phyloP scores from a whole-genome alignment of 2,329 filamentous ascomycete species.

The Epichloe typhina region DNA sequence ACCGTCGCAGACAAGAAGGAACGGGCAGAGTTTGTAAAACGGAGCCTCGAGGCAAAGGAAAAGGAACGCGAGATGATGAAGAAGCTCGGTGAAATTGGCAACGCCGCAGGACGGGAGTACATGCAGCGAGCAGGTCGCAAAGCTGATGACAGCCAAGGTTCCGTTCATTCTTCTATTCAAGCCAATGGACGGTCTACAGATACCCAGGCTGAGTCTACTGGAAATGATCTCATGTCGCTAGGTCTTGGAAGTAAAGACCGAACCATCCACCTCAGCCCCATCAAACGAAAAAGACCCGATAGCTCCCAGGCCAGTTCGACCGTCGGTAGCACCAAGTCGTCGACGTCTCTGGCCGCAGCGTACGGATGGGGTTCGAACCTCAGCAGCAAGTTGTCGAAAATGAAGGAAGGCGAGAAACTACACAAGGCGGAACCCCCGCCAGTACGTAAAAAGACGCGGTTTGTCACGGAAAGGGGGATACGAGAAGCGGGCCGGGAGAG shows the following conservation, averaged over 20 bases:
- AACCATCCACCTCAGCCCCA: slow-evolving; percentile 42
- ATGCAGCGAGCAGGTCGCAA: slow-evolving; percentile 33
- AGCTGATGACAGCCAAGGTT: slow-evolving; percentile 2
- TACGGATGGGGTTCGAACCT: slow-evolving; percentile 47
- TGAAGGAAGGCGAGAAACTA: slow-evolving; percentile 48
- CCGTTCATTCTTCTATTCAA: background rate
- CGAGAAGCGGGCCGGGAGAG: slow-evolving; percentile 65
- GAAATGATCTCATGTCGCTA: slow-evolving; percentile 28
- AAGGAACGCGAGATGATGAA: slow-evolving; percentile 61
- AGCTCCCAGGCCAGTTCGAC: slow-evolving; percentile 26
- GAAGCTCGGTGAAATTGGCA: slow-evolving; percentile 50
- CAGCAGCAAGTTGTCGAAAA: slow-evolving; percentile 42
- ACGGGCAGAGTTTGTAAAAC: slow-evolving; percentile 51
- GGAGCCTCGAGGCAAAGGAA: slow-evolving; percentile 52
- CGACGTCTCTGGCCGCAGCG: slow-evolving; percentile 8
- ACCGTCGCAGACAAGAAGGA: slow-evolving; percentile 45
- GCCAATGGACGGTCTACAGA: slow-evolving; percentile 5
- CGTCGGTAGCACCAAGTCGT: slow-evolving; percentile 12
- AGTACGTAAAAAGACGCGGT: slow-evolving; percentile 62
- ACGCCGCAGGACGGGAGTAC: slow-evolving; percentile 57
- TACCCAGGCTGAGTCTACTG: slow-evolving; percentile 16
- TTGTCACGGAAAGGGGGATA: slow-evolving; percentile 66
- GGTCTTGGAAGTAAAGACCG: slow-evolving; percentile 22
- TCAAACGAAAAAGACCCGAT: slow-evolving; percentile 48
- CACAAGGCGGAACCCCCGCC: slow-evolving; percentile 24